Evolutionary conservation across 2,329 filamentous ascomycete species (phyloP), one percentile per base, ranked within the genome.

Genomic region (Akanthomyces muscarius): DNA sequence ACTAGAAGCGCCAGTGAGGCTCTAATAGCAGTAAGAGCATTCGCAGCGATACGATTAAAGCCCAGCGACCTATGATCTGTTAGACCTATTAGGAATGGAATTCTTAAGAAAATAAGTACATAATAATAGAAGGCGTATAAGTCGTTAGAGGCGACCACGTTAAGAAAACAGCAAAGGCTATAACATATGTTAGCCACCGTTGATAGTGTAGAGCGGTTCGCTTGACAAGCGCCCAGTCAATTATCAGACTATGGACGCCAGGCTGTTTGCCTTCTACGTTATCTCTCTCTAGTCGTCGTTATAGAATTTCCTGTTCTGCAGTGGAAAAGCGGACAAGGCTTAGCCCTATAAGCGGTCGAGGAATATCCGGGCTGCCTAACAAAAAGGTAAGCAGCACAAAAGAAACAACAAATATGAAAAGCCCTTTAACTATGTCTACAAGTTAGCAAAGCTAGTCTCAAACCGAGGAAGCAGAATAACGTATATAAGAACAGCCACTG

Each of bases 91-190:
- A 2, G 8, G 21, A 14, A 11, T 23, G 11, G 5, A 10, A 4
- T 6, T n/a, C 7, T 28, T 33, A 1, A n/a, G 48, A 16, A 30
- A 28, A 18, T 25, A 3, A 25, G 68, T 60, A 76, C 75, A 77
- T 71, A 48, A 77, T 76, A 63, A 81, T 79, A 3, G 75, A 76
- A 0, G 80, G 81, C 0, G 80, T 82, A 64, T 83, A 84, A 0
- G 80, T 83, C 0, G 78, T 83, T 11, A 83, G 68, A 0, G 81
- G 78, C 10, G 78, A 79, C 80, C 81, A 83, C 0, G 81, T 83
- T 1, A 80, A 79, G 64, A 83, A 84, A 5, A 82, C 80, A 21
- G 75, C 76, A 54, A 80, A 81, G 0, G 80, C 81, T 5, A 78
- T 77, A 36, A 82, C 68, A 62, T 80, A 82, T 58, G 80, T 78